Base-by-base conservation (phyloP, 177 flowering plant genomes). In the Vitis hybrid region DNA sequence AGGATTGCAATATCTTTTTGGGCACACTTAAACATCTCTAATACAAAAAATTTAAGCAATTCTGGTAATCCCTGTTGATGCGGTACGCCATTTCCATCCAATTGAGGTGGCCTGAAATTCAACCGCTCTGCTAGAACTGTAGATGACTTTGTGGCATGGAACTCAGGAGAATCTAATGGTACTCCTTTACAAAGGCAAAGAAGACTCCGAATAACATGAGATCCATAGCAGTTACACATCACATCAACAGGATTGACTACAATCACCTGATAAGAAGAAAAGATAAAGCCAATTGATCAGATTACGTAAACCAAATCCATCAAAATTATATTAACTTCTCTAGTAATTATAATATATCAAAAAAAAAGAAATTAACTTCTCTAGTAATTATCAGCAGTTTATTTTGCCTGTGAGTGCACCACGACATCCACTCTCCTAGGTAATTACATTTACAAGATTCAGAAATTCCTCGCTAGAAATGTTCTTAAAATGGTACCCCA, bases 171-270 rank as follows among this genome's bases (percentile, higher is more conserved):
- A 67, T 91, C 86, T 32, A 86, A 65, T 12, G 91, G 74, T 40
- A 81, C 82, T 75, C 99, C 98, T 84, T 86, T 86, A 69, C 89
- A 91, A 55, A 92, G 87, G 78, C 91, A 92, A 69, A 94, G 90
- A 82, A 94, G 88, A 74, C 94, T 91, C 13, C 99, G 89, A 60
- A 94, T 87, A 74, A 92, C 97, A 83, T 94, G 99, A 67, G 99
- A 94, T 34, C 97, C 97, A 83, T 92, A 77, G 70, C 88, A 79
- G 70, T 84, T 83, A 81, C 88, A 86, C 94, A 92, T 89, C 67
- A 94, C 64, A 49, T 82, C 83, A 65, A 82, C 79, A 71, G 92
- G 80, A 65, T 82, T 85, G 12, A 8, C 78, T n/a, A 74, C 82
- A 67, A 92, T 81, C 67, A 73, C 92, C 98, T 93, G 83, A 60